Base-by-base conservation (phyloP, 192 early-diverging fungal species). In the Thoreauomyces humboldtii region DNA sequence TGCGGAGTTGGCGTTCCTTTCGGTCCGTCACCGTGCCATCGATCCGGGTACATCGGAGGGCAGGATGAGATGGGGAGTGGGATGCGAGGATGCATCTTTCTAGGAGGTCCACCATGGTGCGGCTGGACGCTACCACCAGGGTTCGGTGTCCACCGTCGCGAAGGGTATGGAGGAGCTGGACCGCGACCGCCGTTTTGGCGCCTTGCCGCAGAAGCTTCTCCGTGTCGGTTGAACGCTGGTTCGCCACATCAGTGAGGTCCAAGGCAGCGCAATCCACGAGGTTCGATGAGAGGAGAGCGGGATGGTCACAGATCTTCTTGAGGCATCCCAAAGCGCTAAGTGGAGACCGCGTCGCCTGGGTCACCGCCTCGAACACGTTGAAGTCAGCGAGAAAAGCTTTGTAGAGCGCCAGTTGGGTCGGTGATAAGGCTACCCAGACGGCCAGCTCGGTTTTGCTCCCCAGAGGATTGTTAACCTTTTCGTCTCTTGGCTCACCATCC, bases 1-100 rank as follows among this genome's bases (percentile, higher is more conserved):
- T 66, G 5, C 64, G 64, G n/a, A 38, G 52, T 25, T 66, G 64
- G 28, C 64, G 64, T 33, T 66, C 64, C 25, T 59, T 60, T 14
- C 64, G n/a, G 54, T 66, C 64, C 12, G 34, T 66, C 5, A 69
- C 38, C 1, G 53, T 58, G 22, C 64, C 64, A 45, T 66, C 64
- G 46, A 66, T 66, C 12, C 64, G 52, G 7, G 51, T 54, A 19
- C 21, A 28, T 12, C 24, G 15, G 12, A 61, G n/a, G 12, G 45
- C 57, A 34, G 17, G 15, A 52, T 19, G 25, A 36, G 48, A 48
- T 15, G 46, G 1, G 31, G 2, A 1, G 32, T n/a, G 21, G 46
- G 15, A 17, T 19, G 32, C 17, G 27, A 48, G 51, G 31, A 66
- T 58, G 41, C 64, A 66, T 28, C 34, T 66, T 19, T 66, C 64